Base-by-base conservation (phyloP, 2,329 filamentous ascomycete species). In the Fusarium sp. region DNA sequence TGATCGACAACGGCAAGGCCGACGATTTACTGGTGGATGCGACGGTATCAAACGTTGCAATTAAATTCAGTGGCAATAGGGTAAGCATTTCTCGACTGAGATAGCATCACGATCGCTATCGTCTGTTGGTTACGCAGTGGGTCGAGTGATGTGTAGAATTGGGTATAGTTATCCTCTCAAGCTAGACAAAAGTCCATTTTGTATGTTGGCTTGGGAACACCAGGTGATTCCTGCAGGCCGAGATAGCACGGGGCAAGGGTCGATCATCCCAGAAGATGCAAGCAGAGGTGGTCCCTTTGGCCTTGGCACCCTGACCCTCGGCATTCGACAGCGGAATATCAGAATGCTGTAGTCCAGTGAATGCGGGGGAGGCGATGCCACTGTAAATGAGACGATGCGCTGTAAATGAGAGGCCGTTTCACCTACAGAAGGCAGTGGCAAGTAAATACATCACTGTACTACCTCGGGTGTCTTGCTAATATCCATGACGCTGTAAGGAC, bases 121-220 rank as follows among this genome's bases (percentile, higher is more conserved):
- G 30, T 26, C 30, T 58, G 55, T n/a, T 26, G 24, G 35, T 55
- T 41, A 28, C 35, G 10, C 51, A 28, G 51, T 55, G 51, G 51
- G 51, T 55, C 51, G 51, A 55, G 32, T 8, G 30, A 44, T 24
- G 17, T n/a, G 35, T 48, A 32, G 44, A 54, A 71, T 62, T 28
- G 20, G 69, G 67, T 41, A 56, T 71, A 62, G 69, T 38, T 48
- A 35, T 53, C 15, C 17, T 36, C 35, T 18, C 35, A 36, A 36
- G 35, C 32, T 56, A 36, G 56, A 71, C 69, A 71, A 71, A 71
- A 71, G 69, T 71, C 50, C 69, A 39, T 53, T 28, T 41, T 71
- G 50, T 48, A 48, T 28, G 60, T 38, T 39, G 53, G n/a, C 50
- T 51, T 51, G 30, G 48, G 51, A 22, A n/a, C 51, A 45, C 55